Evolutionary conservation across 1,139 yeast genomes (phyloP).

Genomic region (Candida tropicalis): DNA sequence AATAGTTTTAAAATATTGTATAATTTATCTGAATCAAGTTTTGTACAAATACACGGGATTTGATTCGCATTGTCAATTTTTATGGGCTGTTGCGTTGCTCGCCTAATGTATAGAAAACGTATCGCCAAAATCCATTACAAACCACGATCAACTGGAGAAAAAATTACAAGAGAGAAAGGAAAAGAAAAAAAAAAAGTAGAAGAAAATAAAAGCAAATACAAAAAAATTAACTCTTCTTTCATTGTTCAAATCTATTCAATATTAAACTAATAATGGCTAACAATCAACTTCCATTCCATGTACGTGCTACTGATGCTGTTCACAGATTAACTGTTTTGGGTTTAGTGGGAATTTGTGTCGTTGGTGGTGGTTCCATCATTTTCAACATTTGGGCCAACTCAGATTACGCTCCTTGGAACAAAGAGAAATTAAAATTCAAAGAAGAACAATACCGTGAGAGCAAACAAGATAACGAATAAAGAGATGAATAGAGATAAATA

Average conservation of each 20-base stretch:
- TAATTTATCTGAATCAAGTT: too few species aligned
- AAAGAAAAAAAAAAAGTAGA: constrained; percentile 5
- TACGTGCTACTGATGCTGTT: constrained; percentile 71
- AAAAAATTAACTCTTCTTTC: constrained; percentile 1
- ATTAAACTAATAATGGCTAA: constrained; percentile 22
- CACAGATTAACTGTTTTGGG: constrained; percentile 84
- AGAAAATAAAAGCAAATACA: constrained; percentile 1
- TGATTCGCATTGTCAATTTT: constrained; percentile 4
- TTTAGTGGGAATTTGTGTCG: constrained; percentile 61
- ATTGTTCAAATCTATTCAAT: not conserved
- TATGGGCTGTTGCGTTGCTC: too few species aligned
- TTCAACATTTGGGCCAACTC: constrained; percentile 65
- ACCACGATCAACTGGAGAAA: not conserved
- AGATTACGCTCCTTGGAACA: constrained; percentile 47
- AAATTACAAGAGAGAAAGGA: constrained; percentile 1
- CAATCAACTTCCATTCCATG: constrained; percentile 44
- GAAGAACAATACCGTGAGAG: constrained; percentile 34
- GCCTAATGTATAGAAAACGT: not conserved
- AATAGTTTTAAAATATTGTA: too few species aligned
- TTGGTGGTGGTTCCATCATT: constrained; percentile 58
- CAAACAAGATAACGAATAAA: constrained; percentile 18
- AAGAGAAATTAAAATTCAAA: constrained; percentile 42
- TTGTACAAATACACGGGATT: constrained; percentile 3
- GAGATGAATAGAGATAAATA: not conserved
- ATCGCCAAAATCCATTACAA: not conserved